Evolutionary conservation across 306 rosid genomes (phyloP).

Genomic region (Rosa lucieae): DNA sequence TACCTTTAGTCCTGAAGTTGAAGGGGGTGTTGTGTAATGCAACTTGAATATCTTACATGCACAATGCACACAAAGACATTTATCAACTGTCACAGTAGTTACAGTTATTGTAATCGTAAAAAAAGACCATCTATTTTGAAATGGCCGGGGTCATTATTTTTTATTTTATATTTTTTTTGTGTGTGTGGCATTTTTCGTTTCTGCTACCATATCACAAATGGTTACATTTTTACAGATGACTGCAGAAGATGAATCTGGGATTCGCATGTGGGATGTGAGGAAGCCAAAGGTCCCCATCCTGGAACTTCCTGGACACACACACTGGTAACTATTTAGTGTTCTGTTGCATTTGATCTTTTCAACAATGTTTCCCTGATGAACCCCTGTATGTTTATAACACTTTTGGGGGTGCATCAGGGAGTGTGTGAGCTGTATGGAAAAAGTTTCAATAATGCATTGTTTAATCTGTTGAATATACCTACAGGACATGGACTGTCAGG

Average conservation of each 20-base stretch:
- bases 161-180: neutral
- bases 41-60: neutral
- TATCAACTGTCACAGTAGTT: neutral
- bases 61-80: neutral
- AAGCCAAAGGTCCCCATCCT: slow-evolving; percentile 70
- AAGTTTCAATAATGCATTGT: neutral
- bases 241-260: slow-evolving; percentile 87
- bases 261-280: slow-evolving; percentile 91
- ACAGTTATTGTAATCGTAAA: neutral
- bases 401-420: neutral
- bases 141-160: neutral
- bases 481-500: slow-evolving; percentile 89
- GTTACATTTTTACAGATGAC: slow-evolving; percentile 56
- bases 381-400: neutral
- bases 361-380: slow-evolving; percentile 21
- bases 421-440: neutral
- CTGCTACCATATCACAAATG: neutral
- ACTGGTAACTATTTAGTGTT: slow-evolving; percentile 58
- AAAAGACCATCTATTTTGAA: neutral
- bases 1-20: neutral
- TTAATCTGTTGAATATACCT: slow-evolving; percentile 30
- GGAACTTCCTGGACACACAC: slow-evolving; percentile 94
- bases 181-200: neutral
- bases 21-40: neutral
- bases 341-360: slow-evolving; percentile 25